Conservation (phyloP, 164 flowering plant genomes). For the Vitis riparia region DNA sequence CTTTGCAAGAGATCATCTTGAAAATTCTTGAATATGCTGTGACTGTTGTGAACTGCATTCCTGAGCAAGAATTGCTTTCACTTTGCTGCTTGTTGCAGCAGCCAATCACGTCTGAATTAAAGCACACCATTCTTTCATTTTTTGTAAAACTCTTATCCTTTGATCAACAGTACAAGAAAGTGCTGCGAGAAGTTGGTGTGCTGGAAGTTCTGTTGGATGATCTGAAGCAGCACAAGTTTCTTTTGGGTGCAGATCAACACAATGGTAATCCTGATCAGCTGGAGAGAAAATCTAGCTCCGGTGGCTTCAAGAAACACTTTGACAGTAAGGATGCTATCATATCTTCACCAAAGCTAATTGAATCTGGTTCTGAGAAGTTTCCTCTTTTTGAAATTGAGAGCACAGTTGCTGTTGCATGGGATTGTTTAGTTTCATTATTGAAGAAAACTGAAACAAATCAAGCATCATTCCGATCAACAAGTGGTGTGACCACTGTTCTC, state of each 20-base stretch:
- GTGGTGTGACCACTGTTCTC: conserved; percentile 75
- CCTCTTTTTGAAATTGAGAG: conserved; percentile 79
- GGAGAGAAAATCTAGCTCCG: conserved; percentile 63
- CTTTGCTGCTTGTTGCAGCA: conserved; percentile 96
- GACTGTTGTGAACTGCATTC: conserved; percentile 95
- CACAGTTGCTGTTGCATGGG: conserved; percentile 89
- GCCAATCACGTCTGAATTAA: conserved; percentile 76
- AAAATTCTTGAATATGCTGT: conserved; percentile 99
- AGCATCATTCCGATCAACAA: conserved; percentile 70
- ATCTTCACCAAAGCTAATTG: conserved; percentile 81
- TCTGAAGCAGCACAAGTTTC: conserved; percentile 79
- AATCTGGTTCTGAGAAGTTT: conserved; percentile 74
- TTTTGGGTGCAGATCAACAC: conserved; percentile 62
- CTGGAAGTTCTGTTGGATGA: conserved; percentile 92
- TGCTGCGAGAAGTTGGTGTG: conserved; percentile 95
- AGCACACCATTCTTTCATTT: conserved; percentile 85
- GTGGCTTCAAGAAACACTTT: conserved; percentile 85
- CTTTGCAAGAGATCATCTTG: conserved; percentile 85
- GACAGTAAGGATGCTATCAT: conserved; percentile 76
- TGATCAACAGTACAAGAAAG: conserved; percentile 97
- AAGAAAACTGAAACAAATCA: conserved; percentile 94
- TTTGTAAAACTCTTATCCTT: conserved; percentile 95
- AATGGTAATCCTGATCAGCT: conserved; percentile 30
- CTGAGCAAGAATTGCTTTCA: conserved; percentile 96
- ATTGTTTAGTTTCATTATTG: conserved; percentile 78